Conservation (phyloP, 805 yeast species). For the Pichia membranifaciens region DNA sequence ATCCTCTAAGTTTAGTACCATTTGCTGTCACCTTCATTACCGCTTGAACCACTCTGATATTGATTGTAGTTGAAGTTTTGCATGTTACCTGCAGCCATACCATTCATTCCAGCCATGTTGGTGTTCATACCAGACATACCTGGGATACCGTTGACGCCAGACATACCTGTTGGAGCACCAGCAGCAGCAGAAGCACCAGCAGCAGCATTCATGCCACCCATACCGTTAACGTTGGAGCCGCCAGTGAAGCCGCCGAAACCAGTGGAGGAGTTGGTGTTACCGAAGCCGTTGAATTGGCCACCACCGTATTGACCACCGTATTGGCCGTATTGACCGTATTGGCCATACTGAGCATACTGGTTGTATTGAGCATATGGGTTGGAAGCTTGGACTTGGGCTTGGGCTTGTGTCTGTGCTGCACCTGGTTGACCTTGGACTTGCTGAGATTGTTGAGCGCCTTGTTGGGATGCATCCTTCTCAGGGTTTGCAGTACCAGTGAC, state of each 20-base stretch:
- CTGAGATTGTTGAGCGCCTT: constrained; percentile 13
- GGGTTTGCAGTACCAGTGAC: constrained; percentile 15
- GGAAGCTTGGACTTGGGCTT: constrained; percentile 13
- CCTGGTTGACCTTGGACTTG: constrained; percentile 1
- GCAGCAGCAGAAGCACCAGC: constrained; percentile 1
- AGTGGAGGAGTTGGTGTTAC: constrained; percentile 12
- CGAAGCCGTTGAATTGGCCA: constrained; percentile 11
- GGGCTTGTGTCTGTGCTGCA: constrained; percentile 3
- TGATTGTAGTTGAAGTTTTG: constrained; percentile 8
- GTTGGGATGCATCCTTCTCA: constrained; percentile 16
- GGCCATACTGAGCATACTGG: constrained; percentile 14
- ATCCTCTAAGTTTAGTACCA: constrained; percentile 2
- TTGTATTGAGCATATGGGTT: constrained; percentile 18
- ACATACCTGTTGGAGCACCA: constrained; percentile 5
- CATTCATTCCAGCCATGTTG: constrained; percentile 1
- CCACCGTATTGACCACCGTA: not conserved
- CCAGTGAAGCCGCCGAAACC: constrained; percentile 12
- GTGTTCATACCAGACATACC: constrained; percentile 6
- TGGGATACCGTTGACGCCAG: constrained; percentile 4
- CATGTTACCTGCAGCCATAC: constrained; percentile 4
- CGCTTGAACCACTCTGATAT: constrained; percentile 8
- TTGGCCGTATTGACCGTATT: constrained; percentile 8
- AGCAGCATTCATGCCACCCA: constrained; percentile 1
- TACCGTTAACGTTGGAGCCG: constrained; percentile 13
- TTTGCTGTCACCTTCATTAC: constrained; percentile 9